These are phyloP conservation scores for Schoenoplectus tabernaemontani DNA, from an alignment of 202 grass and related monocot species.

Conservation along the genomic window DNA sequence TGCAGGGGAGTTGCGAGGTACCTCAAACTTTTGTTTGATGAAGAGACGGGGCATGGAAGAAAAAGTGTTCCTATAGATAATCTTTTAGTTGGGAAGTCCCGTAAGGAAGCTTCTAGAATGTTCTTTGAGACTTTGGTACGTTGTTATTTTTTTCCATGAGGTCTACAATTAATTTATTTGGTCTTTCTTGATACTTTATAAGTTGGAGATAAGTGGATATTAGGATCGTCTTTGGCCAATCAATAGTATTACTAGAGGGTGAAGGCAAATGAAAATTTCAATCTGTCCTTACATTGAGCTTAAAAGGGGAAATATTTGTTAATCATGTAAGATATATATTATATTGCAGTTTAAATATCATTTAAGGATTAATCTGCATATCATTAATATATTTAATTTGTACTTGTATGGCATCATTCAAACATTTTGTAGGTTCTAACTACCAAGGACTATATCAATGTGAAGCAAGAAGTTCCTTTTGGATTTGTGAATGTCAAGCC, in stretches of 20 bases:
- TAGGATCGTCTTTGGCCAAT: not conserved
- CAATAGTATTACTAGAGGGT: not conserved
- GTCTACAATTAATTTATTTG: not conserved
- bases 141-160: not conserved
- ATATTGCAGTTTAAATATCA: not conserved
- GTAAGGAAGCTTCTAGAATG: constrained; percentile 99
- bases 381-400: not conserved
- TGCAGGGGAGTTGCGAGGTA: constrained; percentile 84
- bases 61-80: constrained; percentile 65
- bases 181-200: not conserved
- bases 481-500: constrained; percentile 65
- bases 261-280: not conserved
- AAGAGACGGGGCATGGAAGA: constrained; percentile 68
- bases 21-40: constrained; percentile 75
- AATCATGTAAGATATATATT: not conserved
- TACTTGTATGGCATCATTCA: not conserved
- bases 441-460: constrained; percentile 86
- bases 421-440: constrained; percentile 56
- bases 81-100: constrained; percentile 58
- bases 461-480: constrained; percentile 60
- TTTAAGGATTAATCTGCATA: not conserved
- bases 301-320: not conserved
- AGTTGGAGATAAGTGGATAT: not conserved
- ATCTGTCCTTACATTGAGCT: not conserved
- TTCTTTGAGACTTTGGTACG: constrained; percentile 99